Percentiles rank a stretch among this genome's conserved stretches.
These are phyloP conservation scores for Candida manassasensis DNA, from an alignment of 805 yeast genomes.

Conservation along the genomic window DNA sequence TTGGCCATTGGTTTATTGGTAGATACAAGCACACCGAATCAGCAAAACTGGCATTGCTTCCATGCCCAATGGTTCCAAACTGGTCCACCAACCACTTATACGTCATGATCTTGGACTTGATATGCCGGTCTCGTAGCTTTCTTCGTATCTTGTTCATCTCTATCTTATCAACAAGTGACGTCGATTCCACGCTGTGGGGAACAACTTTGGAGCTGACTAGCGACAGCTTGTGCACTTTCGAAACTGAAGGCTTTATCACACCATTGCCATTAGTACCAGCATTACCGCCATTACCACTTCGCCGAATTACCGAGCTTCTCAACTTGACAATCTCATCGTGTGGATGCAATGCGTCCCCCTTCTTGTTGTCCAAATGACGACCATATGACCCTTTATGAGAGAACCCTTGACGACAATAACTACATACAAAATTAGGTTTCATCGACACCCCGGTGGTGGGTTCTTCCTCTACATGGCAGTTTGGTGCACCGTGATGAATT, in stretches of 20 bases:
- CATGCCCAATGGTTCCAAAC: constrained; percentile 8
- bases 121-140: constrained; percentile 36
- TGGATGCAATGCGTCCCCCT: constrained; percentile 52
- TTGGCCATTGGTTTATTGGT: constrained; percentile 12
- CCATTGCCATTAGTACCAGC: too few relatives aligned
- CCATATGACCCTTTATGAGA: constrained; percentile 58
- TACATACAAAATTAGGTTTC: constrained; percentile 24
- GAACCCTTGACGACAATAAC: constrained; percentile 50
- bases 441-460: background rate
- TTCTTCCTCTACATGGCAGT: background rate
- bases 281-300: constrained; percentile 33
- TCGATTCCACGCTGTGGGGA: too few relatives aligned
- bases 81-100: constrained; percentile 12
- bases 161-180: constrained; percentile 17
- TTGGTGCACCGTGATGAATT: too few relatives aligned
- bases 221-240: background rate
- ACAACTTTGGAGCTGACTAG: constrained; percentile 2
- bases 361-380: constrained; percentile 52
- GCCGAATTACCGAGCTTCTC: constrained; percentile 46
- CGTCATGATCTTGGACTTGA: constrained; percentile 29
- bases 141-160: constrained; percentile 44
- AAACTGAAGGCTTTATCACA: background rate
- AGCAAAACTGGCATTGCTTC: constrained; percentile 6
- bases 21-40: constrained; percentile 9
- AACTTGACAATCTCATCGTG: constrained; percentile 41